Percentiles rank a stretch among this genome's conserved stretches.
Evolutionary conservation across 2,329 filamentous ascomycete genomes (phyloP).

Genomic region (Nemania sp.): DNA sequence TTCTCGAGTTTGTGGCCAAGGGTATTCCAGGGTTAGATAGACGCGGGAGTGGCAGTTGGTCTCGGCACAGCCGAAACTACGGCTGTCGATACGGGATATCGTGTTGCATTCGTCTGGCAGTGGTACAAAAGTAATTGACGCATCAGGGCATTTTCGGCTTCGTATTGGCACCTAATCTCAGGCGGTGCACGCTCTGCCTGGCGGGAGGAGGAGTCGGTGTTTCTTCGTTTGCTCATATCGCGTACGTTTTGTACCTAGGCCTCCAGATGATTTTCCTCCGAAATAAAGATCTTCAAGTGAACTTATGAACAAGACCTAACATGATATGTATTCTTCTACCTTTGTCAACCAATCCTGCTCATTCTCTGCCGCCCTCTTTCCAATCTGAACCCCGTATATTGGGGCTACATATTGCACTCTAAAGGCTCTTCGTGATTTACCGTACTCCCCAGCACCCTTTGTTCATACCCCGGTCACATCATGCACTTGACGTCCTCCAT

Average conservation of each 20-base stretch:
- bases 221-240: conserved; percentile 35
- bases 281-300: conserved; percentile 24
- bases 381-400: too few species aligned
- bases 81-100: conserved; percentile 28
- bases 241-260: conserved; percentile 39
- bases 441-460: too few species aligned
- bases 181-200: conserved; percentile 35
- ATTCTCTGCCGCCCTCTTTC: too few species aligned
- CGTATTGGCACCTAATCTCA: conserved; percentile 40
- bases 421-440: too few species aligned
- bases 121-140: conserved; percentile 38
- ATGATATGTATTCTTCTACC: background rate
- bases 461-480: too few species aligned
- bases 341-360: too few species aligned
- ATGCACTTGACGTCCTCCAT: too few species aligned
- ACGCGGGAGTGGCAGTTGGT: conserved; percentile 22
- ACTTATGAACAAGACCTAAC: background rate
- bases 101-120: conserved; percentile 25
- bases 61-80: conserved; percentile 18
- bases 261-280: conserved; percentile 37
- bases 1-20: conserved; percentile 32
- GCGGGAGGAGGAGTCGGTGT: conserved; percentile 36
- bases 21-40: conserved; percentile 37
- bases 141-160: conserved; percentile 40
- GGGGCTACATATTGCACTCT: too few species aligned